Evolutionary conservation across 768 basidiomycete genomes (phyloP), one percentile per base, ranked within the genome.

Genomic region (Candolleomyces eurysporus): DNA sequence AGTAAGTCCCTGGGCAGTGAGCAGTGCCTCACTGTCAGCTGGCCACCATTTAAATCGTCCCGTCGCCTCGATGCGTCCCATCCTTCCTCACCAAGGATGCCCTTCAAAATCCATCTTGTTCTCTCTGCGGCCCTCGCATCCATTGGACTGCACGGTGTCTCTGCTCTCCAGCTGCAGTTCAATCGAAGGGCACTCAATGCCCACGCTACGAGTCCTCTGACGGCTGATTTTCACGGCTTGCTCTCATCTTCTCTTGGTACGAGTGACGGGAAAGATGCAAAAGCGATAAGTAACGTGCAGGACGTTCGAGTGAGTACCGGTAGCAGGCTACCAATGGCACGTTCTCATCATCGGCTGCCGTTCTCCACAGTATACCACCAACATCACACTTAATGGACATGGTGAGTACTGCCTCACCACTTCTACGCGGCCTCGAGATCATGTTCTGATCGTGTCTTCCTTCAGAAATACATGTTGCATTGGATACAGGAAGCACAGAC

Each of bases 401-500:
- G 66, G 66, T 65, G 63, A 39, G 57, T 61, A 19, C 16, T 8
- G 14, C 17, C 9, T 42, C 31, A 4, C 2, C 14, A 43, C 17
- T 10, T 40, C 14, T 30, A 21, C 31, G 13, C 4, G 58, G 19
- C 40, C 36, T 36, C 11, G 36, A 11, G 11, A 36, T 36, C 36
- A 11, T 36, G 36, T 11, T 11, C 36, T 36, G 36, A 26, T 31
- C 16, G 19, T 36, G 30, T 21, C 5, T 7, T 19, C 31, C 13
- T 43, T 4, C 46, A 74, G 72, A 66, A 40, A 69, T 76, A 6
- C 58, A 65, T 56, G 72, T 76, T 4, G 73, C 69, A 2, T 69
- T 78, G n/a, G 76, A 78, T 55, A 78, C 75, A 0, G 77, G 76
- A 43, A 75, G 73, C 42, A 75, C 77, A 9, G 77, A 78, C 59